A percentile compares a stretch with the other conserved stretches of the same genome.
Evolutionary conservation across 2,329 filamentous ascomycete species (phyloP).

Genomic region (Allantophomopsis cytisporea): DNA sequence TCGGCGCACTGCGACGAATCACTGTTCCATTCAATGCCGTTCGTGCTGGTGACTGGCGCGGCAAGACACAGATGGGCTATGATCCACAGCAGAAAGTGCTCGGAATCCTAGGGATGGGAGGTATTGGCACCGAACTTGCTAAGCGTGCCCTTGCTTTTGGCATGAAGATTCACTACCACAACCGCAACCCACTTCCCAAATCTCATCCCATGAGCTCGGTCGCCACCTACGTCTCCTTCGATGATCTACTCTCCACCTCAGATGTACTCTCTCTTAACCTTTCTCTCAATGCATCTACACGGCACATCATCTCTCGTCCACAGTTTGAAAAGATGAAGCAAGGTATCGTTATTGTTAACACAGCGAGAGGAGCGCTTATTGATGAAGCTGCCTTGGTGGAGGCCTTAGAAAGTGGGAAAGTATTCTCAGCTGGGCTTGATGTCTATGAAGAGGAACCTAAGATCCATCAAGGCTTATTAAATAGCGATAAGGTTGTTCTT

Average conservation of each 20-base stretch:
- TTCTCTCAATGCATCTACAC: constrained; percentile 58
- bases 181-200: constrained; percentile 42
- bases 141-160: constrained; percentile 58
- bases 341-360: constrained; percentile 67
- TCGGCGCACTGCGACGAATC: constrained; percentile 64
- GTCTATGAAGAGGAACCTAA: constrained; percentile 69
- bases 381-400: constrained; percentile 67
- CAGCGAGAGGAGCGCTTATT: constrained; percentile 64
- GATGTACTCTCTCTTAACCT: constrained; percentile 69
- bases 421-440: constrained; percentile 62
- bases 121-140: constrained; percentile 56
- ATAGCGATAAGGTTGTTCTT: constrained; percentile 55
- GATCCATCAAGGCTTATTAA: constrained; percentile 55
- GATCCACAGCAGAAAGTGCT: constrained; percentile 64
- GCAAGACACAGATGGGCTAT: constrained; percentile 16
- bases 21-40: constrained; percentile 23
- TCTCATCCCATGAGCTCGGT: constrained; percentile 27
- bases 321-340: constrained; percentile 65
- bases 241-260: constrained; percentile 50
- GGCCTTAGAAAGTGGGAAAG: constrained; percentile 53
- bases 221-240: constrained; percentile 54
- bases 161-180: constrained; percentile 61
- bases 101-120: constrained; percentile 74
- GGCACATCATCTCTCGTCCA: constrained; percentile 53
- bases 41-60: constrained; percentile 33